phyloP scores from a whole-genome alignment of 768 basidiomycete genomes.

The Cubamyces lactineus region DNA sequence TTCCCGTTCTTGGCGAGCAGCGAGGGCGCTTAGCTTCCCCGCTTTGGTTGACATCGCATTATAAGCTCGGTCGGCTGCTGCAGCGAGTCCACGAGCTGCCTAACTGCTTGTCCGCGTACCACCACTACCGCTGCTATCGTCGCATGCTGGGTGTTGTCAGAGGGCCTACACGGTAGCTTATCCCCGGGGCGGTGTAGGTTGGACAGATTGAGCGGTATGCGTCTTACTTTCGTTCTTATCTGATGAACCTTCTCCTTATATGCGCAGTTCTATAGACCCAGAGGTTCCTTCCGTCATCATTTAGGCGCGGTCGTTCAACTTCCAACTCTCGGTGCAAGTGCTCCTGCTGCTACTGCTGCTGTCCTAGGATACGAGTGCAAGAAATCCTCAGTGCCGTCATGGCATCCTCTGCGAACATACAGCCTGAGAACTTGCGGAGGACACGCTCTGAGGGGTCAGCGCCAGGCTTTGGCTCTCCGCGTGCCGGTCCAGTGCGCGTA shows the following conservation, averaged over 20 bases:
- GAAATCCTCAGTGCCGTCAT: neutral
- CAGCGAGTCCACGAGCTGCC: neutral
- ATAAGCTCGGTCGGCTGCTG: neutral
- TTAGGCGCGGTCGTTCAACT: neutral
- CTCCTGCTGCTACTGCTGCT: neutral
- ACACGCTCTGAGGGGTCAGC: constrained; percentile 12
- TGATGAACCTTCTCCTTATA: constrained; percentile 13
- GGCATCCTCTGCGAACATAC: neutral
- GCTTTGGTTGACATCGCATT: neutral
- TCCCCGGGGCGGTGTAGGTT: neutral
- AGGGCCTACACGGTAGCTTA: neutral
- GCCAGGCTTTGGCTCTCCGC: neutral
- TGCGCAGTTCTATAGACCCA: constrained; percentile 1
- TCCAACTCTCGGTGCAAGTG: neutral
- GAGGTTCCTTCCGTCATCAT: neutral
- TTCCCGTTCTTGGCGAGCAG: too few relatives aligned
- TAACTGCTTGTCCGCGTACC: neutral
- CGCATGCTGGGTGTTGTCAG: neutral
- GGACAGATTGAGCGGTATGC: constrained; percentile 6
- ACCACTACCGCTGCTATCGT: neutral
- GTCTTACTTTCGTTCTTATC: constrained; percentile 6
- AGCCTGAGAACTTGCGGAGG: constrained; percentile 5
- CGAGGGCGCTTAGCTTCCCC: neutral
- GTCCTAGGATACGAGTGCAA: neutral
- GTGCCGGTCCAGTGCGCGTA: neutral